Percentiles rank a stretch among this genome's conserved stretches.
These are phyloP conservation scores for Volvox africanus DNA, from an alignment of 139 green algal genomes.

Conservation along the genomic window DNA sequence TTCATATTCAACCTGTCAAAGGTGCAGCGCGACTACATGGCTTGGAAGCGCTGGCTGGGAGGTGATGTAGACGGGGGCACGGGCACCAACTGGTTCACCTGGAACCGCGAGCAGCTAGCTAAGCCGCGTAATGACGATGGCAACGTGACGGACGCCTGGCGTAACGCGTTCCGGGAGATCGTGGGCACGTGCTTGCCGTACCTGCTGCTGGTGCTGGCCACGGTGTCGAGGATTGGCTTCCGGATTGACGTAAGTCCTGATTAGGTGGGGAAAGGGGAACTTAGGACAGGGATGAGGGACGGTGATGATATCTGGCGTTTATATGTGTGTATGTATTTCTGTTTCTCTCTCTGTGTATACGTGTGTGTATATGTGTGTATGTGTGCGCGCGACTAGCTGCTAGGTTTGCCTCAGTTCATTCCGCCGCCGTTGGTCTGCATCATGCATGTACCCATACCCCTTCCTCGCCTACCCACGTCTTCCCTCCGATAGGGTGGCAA, in stretches of 20 bases:
- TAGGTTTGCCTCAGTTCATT: too few relatives aligned
- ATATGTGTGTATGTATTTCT: too few relatives aligned
- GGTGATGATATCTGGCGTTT: too few relatives aligned
- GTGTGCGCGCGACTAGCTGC: too few relatives aligned
- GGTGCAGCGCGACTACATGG: conserved; percentile 38
- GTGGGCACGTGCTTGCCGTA: conserved; percentile 28
- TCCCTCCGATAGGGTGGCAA: neutral
- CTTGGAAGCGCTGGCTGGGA: conserved; percentile 46
- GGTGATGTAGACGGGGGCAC: conserved; percentile 32
- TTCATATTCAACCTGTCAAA: conserved; percentile 50
- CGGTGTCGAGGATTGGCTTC: conserved; percentile 5
- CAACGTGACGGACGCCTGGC: conserved; percentile 46
- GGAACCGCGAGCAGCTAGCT: conserved; percentile 37
- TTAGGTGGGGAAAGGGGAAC: neutral
- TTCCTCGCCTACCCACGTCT: neutral
- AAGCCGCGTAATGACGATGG: conserved; percentile 36
- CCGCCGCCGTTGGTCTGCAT: too few relatives aligned
- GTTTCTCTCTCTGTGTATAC: too few relatives aligned
- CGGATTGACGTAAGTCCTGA: neutral
- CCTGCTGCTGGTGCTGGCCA: conserved; percentile 16
- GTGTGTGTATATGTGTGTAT: too few relatives aligned
- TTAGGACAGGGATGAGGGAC: neutral
- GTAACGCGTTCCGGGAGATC: conserved; percentile 22
- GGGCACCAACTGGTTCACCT: conserved; percentile 40
- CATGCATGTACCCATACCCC: too few relatives aligned